phyloP scores from a whole-genome alignment of 768 basidiomycete species.

The Termitomyces titanicus region DNA sequence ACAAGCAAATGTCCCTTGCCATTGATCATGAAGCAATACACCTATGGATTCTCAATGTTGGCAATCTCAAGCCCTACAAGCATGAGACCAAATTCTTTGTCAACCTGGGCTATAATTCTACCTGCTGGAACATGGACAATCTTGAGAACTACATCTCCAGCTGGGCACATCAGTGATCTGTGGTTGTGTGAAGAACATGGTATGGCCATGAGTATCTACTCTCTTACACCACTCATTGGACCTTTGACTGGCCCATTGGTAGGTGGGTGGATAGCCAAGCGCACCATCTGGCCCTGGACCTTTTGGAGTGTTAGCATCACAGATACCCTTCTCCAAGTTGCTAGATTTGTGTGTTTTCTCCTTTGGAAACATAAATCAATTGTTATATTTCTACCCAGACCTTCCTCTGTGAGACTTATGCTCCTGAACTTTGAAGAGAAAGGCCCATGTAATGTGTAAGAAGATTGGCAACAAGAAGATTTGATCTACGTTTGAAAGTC shows the following conservation, averaged over 20 bases:
- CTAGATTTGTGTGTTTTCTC: conserved; percentile 42
- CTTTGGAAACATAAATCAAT: neutral
- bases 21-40: conserved; percentile 52
- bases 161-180: conserved; percentile 60
- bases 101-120: conserved; percentile 55
- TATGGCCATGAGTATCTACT: conserved; percentile 49
- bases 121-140: conserved; percentile 53
- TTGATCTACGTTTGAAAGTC: conserved; percentile 38
- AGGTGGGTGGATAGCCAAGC: conserved; percentile 44
- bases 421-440: conserved; percentile 44
- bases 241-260: conserved; percentile 34
- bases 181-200: conserved; percentile 51
- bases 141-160: conserved; percentile 46
- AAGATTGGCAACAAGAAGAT: conserved; percentile 26
- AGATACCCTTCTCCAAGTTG: conserved; percentile 41
- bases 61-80: conserved; percentile 73
- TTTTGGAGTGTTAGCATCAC: conserved; percentile 56
- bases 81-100: conserved; percentile 70
- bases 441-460: conserved; percentile 34
- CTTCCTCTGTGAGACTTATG: conserved; percentile 37
- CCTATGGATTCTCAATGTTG: conserved; percentile 74
- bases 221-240: conserved; percentile 50
- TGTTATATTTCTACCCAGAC: conserved; percentile 10
- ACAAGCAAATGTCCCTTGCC: conserved; percentile 69
- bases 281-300: conserved; percentile 55